Percentiles rank a stretch among this genome's conserved stretches.
Conservation (phyloP, 768 basidiomycete genomes). For the Mycena latifolia region DNA sequence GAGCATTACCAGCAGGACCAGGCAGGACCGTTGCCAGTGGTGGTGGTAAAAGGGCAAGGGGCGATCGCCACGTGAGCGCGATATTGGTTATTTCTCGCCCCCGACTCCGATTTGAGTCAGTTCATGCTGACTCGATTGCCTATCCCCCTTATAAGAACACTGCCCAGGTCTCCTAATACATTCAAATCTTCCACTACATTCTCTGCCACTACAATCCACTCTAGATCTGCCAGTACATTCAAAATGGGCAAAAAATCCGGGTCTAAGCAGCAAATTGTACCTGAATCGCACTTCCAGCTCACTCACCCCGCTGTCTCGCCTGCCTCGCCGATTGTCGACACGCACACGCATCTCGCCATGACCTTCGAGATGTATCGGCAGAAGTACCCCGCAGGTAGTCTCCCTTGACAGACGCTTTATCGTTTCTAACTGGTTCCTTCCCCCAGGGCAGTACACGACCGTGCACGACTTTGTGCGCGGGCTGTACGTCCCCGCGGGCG, state of each 20-base stretch:
- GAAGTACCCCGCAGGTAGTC: conserved; percentile 73
- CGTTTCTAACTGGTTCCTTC: no score
- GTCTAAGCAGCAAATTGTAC: conserved; percentile 4
- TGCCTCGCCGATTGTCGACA: conserved; percentile 72
- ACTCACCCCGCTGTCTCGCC: conserved; percentile 46
- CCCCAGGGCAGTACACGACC: conserved; percentile 63
- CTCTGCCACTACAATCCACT: no score
- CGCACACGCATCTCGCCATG: conserved; percentile 86
- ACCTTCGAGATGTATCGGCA: conserved; percentile 74
- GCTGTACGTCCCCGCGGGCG: conserved; percentile 67
- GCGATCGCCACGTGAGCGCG: no score
- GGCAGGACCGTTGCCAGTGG: no score
- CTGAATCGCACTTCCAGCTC: conserved; percentile 50
- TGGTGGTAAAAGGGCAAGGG: no score
- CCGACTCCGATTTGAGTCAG: not conserved
- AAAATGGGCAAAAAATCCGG: conserved; percentile 24
- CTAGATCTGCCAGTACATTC: conserved; percentile 9
- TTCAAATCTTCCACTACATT: no score
- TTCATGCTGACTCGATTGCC: not conserved
- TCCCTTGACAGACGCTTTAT: no score
- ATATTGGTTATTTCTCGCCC: no score
- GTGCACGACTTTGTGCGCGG: conserved; percentile 78
- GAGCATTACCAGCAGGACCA: no score
- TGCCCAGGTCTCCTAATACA: not conserved
- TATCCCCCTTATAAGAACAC: conserved; percentile 14